Conservation (phyloP, 78 protist genomes). For the Corallochytrium limacisporum region DNA sequence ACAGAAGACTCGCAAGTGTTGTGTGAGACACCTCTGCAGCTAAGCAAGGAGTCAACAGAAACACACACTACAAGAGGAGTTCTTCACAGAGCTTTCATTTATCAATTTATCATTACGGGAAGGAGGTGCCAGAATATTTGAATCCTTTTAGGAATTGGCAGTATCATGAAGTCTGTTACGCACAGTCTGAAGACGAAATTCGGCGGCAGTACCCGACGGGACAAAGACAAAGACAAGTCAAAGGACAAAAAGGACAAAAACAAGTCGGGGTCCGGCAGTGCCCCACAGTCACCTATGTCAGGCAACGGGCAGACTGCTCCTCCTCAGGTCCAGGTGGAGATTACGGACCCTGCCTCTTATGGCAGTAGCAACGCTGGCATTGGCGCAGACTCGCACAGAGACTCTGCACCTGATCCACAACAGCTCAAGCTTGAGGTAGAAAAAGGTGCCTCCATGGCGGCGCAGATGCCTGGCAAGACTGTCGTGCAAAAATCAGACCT, state of each 20-base stretch:
- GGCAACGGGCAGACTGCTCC: no score
- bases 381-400: neutral
- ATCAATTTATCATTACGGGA: neutral
- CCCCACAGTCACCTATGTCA: no score
- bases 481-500: neutral
- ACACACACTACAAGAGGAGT: neutral
- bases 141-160: neutral
- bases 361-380: no score
- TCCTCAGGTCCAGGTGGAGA: no score
- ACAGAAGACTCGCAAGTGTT: no score
- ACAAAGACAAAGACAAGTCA: slow-evolving; percentile 6
- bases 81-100: neutral
- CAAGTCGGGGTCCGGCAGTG: no score
- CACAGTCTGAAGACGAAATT: no score
- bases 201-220: no score
- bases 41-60: neutral
- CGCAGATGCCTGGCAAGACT: neutral
- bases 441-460: neutral
- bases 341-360: no score
- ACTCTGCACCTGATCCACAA: no score
- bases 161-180: neutral
- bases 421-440: neutral
- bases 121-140: neutral
- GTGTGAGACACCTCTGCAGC: no score
- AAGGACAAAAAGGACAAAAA: neutral